Conservation (phyloP, 2,329 filamentous ascomycete species). For the Sarocladium brachiariae region DNA sequence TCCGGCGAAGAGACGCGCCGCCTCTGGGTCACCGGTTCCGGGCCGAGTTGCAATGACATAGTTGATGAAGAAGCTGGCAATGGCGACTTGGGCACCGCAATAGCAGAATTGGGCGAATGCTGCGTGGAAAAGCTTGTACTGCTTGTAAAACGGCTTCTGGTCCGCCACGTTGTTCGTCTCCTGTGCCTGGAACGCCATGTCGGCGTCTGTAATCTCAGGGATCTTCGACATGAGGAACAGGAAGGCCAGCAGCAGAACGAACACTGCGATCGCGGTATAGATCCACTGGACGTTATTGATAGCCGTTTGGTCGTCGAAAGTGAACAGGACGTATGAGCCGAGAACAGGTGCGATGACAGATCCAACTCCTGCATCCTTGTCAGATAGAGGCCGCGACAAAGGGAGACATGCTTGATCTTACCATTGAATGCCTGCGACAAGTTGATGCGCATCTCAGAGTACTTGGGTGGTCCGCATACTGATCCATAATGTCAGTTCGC, state of each 20-base stretch:
- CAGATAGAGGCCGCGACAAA: neutral
- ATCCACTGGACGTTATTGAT: conserved; percentile 69
- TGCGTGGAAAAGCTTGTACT: conserved; percentile 71
- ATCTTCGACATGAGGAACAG: conserved; percentile 63
- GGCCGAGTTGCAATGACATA: conserved; percentile 57
- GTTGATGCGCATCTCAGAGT: conserved; percentile 68
- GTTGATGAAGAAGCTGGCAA: conserved; percentile 67
- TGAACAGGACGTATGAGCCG: conserved; percentile 68
- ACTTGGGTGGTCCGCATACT: conserved; percentile 55
- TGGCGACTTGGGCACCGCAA: conserved; percentile 62
- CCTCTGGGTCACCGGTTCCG: conserved; percentile 41
- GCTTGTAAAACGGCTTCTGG: conserved; percentile 59
- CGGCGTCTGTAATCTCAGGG: conserved; percentile 59
- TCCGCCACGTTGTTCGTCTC: conserved; percentile 46
- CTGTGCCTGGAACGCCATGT: conserved; percentile 45
- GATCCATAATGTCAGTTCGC: too few relatives aligned
- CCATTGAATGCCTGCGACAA: conserved; percentile 72
- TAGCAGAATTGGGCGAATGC: conserved; percentile 75
- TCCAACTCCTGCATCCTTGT: neutral
- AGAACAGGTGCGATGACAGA: conserved; percentile 49
- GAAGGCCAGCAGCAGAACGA: conserved; percentile 59
- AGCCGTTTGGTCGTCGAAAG: conserved; percentile 46
- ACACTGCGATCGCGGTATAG: conserved; percentile 58
- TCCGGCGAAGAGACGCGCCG: conserved; percentile 63
- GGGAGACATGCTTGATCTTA: conserved; percentile 35